phyloP scores from a whole-genome alignment of 2,329 filamentous ascomycete species.

The Fusarium sp. region DNA sequence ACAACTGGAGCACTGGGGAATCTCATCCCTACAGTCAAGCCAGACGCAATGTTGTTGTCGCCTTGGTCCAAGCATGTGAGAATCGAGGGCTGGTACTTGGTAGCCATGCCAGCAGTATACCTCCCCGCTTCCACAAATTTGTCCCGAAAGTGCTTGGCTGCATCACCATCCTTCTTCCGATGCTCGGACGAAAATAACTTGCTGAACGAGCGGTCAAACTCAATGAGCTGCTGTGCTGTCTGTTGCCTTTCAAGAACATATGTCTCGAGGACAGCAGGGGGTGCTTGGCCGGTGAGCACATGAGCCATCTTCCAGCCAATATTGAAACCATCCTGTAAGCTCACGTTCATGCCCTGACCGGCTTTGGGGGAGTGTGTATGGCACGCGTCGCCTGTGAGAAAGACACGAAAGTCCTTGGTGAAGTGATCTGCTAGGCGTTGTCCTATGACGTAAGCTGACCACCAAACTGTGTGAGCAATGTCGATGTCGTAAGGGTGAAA shows the following conservation, averaged over 20 bases:
- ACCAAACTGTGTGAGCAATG: constrained; percentile 48
- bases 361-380: constrained; percentile 67
- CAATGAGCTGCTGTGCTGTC: constrained; percentile 57
- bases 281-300: constrained; percentile 49
- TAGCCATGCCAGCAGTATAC: constrained; percentile 37
- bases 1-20: constrained; percentile 31
- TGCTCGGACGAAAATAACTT: constrained; percentile 36
- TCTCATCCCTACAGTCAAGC: constrained; percentile 24
- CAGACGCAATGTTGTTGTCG: not conserved
- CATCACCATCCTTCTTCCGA: constrained; percentile 5
- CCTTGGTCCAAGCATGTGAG: not conserved
- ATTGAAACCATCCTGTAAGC: constrained; percentile 70
- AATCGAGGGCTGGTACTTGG: constrained; percentile 14
- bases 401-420: constrained; percentile 68
- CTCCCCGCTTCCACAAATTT: constrained; percentile 34
- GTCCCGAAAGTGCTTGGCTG: constrained; percentile 22
- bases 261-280: constrained; percentile 50
- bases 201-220: constrained; percentile 54
- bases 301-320: constrained; percentile 67
- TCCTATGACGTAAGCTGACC: constrained; percentile 67
- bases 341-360: constrained; percentile 78
- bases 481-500: constrained; percentile 63
- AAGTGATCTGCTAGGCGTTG: constrained; percentile 57
- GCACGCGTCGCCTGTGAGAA: constrained; percentile 74
- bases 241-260: constrained; percentile 64